Conservation (phyloP, 208 protist genomes). For the Acanthamoeba pearcei region DNA sequence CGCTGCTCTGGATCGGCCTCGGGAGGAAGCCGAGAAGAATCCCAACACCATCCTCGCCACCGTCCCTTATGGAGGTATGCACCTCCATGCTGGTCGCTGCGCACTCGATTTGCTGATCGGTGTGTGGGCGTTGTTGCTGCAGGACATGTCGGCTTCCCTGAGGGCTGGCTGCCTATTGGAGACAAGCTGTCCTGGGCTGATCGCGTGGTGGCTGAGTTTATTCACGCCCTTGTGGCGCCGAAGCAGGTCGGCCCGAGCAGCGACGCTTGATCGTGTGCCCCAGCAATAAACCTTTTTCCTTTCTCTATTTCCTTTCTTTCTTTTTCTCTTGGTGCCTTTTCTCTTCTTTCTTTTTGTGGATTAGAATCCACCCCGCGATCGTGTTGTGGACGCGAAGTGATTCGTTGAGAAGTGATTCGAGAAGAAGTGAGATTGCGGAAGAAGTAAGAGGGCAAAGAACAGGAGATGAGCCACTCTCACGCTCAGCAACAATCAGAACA, state of each 20-base stretch:
- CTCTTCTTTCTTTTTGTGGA: too few species aligned
- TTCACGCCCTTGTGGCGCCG: constrained; percentile 7
- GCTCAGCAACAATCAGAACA: too few species aligned
- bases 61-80: constrained; percentile 25
- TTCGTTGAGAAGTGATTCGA: neutral
- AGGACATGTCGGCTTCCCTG: constrained; percentile 57
- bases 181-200: constrained; percentile 27
- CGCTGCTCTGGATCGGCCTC: neutral
- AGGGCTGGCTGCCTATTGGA: constrained; percentile 28
- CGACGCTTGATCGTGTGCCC: neutral
- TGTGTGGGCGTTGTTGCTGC: neutral
- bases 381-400: too few species aligned
- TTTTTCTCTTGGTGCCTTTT: neutral
- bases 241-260: neutral
- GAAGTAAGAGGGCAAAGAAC: too few species aligned
- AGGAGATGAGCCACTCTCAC: too few species aligned
- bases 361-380: too few species aligned
- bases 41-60: constrained; percentile 28
- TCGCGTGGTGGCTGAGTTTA: constrained; percentile 22
- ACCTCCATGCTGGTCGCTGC: neutral
- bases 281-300: neutral
- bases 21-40: constrained; percentile 9
- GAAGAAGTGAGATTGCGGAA: neutral
- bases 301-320: neutral
- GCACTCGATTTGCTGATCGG: neutral